Conservation (phyloP, 306 rosid genomes). For the Glycine latifolia region DNA sequence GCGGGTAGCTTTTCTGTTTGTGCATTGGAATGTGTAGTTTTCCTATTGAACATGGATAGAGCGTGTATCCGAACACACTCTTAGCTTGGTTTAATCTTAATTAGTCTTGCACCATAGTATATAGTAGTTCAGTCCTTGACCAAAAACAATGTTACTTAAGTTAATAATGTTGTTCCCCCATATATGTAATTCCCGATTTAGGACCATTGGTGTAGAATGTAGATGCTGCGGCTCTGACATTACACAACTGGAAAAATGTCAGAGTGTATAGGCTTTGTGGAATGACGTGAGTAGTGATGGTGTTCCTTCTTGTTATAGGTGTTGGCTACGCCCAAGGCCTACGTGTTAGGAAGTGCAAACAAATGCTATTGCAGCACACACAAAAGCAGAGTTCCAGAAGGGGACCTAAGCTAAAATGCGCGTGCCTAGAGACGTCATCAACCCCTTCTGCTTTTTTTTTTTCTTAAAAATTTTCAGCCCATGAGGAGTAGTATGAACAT, state of each 20-base stretch:
- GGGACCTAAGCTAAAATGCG: constrained; percentile 74
- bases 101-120: too few relatives aligned
- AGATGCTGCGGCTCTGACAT: constrained; percentile 37
- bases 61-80: too few relatives aligned
- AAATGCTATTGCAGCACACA: constrained; percentile 43
- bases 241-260: constrained; percentile 34
- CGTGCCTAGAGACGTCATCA: constrained; percentile 81
- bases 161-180: too few relatives aligned
- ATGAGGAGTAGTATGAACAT: constrained; percentile 26
- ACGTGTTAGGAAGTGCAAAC: constrained; percentile 72
- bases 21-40: too few relatives aligned
- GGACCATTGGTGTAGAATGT: constrained; percentile 10
- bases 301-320: constrained; percentile 55
- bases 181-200: too few relatives aligned
- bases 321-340: constrained; percentile 76
- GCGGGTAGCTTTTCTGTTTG: too few relatives aligned
- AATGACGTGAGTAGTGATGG: constrained; percentile 57
- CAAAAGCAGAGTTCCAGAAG: constrained; percentile 55
- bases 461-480: constrained; percentile 35
- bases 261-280: constrained; percentile 6
- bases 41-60: too few relatives aligned
- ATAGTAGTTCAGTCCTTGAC: too few relatives aligned
- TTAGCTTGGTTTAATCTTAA: too few relatives aligned
- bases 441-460: constrained; percentile 24
- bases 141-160: too few relatives aligned